Conservation (phyloP, 2,329 filamentous ascomycete species). For the Microdochium paspali region DNA sequence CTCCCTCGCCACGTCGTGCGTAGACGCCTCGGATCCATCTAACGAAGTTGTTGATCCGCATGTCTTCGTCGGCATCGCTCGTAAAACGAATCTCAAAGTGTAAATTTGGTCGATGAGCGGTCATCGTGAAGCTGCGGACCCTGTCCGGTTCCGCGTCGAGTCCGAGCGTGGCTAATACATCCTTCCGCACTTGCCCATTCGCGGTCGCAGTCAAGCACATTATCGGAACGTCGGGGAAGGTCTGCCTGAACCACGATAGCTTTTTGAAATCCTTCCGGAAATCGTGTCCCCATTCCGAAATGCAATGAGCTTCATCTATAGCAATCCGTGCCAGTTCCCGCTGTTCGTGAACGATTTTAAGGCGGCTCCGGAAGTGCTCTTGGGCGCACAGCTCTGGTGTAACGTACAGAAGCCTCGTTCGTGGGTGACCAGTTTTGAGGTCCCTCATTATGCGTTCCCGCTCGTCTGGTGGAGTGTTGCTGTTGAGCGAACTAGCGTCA, state of each 20-base stretch:
- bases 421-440: slow-evolving; percentile 78
- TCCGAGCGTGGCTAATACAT: slow-evolving; percentile 69
- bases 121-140: slow-evolving; percentile 73
- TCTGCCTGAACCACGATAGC: slow-evolving; percentile 74
- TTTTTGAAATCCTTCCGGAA: slow-evolving; percentile 89
- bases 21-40: slow-evolving; percentile 69
- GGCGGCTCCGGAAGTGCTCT: slow-evolving; percentile 64
- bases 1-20: slow-evolving; percentile 50
- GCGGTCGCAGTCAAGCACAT: slow-evolving; percentile 92
- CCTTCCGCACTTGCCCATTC: slow-evolving; percentile 68
- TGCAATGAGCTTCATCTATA: slow-evolving; percentile 92
- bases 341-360: slow-evolving; percentile 68
- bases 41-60: slow-evolving; percentile 64
- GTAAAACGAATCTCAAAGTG: slow-evolving; percentile 87
- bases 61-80: slow-evolving; percentile 57
- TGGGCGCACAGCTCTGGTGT: slow-evolving; percentile 82
- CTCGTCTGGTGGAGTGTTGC: slow-evolving; percentile 59
- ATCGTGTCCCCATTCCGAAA: slow-evolving; percentile 97
- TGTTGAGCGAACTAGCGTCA: slow-evolving; percentile 78
- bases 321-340: slow-evolving; percentile 79
- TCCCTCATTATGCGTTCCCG: slow-evolving; percentile 66
- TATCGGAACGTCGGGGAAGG: slow-evolving; percentile 77
- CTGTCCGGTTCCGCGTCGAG: slow-evolving; percentile 48
- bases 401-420: slow-evolving; percentile 78
- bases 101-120: slow-evolving; percentile 73